Evolutionary conservation across 345 rosid genomes (phyloP).

Genomic region (Bruguiera gymnorhiza): DNA sequence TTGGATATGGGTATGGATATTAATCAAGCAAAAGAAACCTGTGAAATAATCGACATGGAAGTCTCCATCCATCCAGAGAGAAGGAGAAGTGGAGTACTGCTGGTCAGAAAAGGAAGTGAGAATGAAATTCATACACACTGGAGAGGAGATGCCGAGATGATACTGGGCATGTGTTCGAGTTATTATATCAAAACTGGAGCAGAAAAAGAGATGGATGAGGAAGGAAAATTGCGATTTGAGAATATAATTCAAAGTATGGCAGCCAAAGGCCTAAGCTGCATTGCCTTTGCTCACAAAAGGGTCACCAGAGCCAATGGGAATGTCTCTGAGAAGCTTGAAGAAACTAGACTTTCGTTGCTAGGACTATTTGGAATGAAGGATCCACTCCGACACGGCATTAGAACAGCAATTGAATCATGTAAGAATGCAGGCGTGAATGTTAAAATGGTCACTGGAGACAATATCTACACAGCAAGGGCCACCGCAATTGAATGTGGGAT

Average conservation of each 20-base stretch:
- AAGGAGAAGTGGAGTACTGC: constrained; percentile 45
- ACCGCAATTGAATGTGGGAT: constrained; percentile 42
- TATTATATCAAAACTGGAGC: constrained; percentile 35
- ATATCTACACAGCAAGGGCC: constrained; percentile 35
- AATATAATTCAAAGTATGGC: constrained; percentile 38
- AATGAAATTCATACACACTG: constrained; percentile 37
- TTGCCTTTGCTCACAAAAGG: constrained; percentile 42
- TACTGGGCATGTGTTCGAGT: constrained; percentile 39
- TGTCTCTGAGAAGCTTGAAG: constrained; percentile 27
- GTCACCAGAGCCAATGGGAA: constrained; percentile 19
- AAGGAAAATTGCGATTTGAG: constrained; percentile 18
- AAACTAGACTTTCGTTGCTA: constrained; percentile 52
- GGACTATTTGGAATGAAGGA: constrained; percentile 44
- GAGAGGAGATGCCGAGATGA: constrained; percentile 62
- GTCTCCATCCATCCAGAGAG: constrained; percentile 46
- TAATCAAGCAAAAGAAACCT: constrained; percentile 22
- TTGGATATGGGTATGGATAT: constrained; percentile 36
- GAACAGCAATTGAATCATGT: constrained; percentile 33
- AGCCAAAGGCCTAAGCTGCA: constrained; percentile 46
- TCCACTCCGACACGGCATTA: constrained; percentile 41
- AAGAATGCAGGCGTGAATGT: constrained; percentile 35
- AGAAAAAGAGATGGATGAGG: constrained; percentile 25
- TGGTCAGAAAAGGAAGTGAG: constrained; percentile 21
- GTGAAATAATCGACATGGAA: constrained; percentile 30
- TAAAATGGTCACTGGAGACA: constrained; percentile 46